Evolutionary conservation across 805 yeast species (phyloP).

Genomic region (Hanseniaspora nectarophila): DNA sequence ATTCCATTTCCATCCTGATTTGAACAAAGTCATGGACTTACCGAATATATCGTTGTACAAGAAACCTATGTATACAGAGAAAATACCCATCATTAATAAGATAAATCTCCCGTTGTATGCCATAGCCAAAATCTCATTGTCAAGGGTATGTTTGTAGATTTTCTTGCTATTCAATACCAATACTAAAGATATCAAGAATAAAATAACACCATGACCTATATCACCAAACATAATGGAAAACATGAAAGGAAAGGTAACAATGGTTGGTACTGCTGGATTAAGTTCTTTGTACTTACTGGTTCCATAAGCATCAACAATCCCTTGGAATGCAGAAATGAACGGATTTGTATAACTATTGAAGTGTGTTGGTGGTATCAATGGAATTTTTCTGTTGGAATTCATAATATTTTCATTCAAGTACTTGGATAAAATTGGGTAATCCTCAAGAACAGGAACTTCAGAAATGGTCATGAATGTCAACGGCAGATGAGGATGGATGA

Average conservation of each 20-base stretch:
- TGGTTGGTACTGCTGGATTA: slow-evolving; percentile 89
- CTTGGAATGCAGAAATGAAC: slow-evolving; percentile 85
- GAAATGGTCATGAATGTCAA: slow-evolving; percentile 5
- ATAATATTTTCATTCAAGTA: slow-evolving; percentile 23
- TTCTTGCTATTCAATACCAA: slow-evolving; percentile 65
- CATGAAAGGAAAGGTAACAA: slow-evolving; percentile 94
- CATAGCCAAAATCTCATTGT: slow-evolving; percentile 91
- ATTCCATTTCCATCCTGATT: slow-evolving; percentile 93
- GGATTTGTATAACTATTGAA: slow-evolving; percentile 73
- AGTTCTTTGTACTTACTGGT: slow-evolving; percentile 86
- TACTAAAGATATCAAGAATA: slow-evolving; percentile 58
- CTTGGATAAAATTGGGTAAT: slow-evolving; percentile 21
- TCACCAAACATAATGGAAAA: slow-evolving; percentile 99
- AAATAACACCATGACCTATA: slow-evolving; percentile 84
- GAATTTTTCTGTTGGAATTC: slow-evolving; percentile 26
- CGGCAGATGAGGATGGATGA: slow-evolving; percentile 22
- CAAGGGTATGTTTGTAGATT: slow-evolving; percentile 52
- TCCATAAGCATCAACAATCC: slow-evolving; percentile 91
- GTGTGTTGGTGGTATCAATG: slow-evolving; percentile 77
- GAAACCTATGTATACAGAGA: slow-evolving; percentile 91
- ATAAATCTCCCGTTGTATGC: slow-evolving; percentile 89
- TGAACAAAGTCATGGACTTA: slow-evolving; percentile 74
- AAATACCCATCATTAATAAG: slow-evolving; percentile 78
- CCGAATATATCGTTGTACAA: slow-evolving; percentile 91
- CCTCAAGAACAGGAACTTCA: slow-evolving; percentile 22